A percentile compares a stretch with the other conserved stretches of the same genome.
phyloP scores from a whole-genome alignment of 2,329 filamentous ascomycete genomes.

The Onygena corvina region DNA sequence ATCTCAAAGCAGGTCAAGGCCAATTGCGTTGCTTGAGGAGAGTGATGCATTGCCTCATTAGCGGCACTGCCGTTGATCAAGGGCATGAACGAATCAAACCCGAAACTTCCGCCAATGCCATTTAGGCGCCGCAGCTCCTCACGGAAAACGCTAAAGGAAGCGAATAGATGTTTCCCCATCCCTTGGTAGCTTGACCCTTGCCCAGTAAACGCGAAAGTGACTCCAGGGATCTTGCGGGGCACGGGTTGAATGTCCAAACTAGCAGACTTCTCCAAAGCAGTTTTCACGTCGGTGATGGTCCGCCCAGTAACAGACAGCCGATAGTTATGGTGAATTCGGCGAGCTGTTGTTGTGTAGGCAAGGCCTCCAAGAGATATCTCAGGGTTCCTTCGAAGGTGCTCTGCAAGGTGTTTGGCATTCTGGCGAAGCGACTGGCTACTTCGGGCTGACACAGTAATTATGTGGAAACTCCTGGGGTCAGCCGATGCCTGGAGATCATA shows the following conservation, averaged over 20 bases:
- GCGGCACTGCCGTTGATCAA: no score
- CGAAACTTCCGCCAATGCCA: background rate
- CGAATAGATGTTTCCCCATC: slow-evolving; percentile 8
- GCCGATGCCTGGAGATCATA: background rate
- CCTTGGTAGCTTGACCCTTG: slow-evolving; percentile 14
- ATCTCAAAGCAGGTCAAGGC: slow-evolving; percentile 33
- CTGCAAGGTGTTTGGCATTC: slow-evolving; percentile 44
- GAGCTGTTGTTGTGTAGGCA: slow-evolving; percentile 53
- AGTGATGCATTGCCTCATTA: slow-evolving; percentile 7
- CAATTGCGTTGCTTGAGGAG: slow-evolving; percentile 28
- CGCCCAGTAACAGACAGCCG: slow-evolving; percentile 1
- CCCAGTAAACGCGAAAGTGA: slow-evolving; percentile 15
- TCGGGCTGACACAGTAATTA: slow-evolving; percentile 47
- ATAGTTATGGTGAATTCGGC: slow-evolving; percentile 34
- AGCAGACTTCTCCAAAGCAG: background rate
- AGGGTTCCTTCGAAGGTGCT: slow-evolving; percentile 41
- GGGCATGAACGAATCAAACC: background rate
- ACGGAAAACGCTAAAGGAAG: background rate
- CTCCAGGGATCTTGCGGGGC: background rate
- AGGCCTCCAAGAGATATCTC: slow-evolving; percentile 40
- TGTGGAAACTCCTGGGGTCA: slow-evolving; percentile 38
- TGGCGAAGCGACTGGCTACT: slow-evolving; percentile 31
- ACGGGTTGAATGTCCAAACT: no score
- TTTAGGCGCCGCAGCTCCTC: background rate
- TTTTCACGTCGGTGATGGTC: background rate